These are phyloP conservation scores for Fusarium marasasianum DNA, from an alignment of 2,329 filamentous ascomycete genomes.

Conservation along the genomic window DNA sequence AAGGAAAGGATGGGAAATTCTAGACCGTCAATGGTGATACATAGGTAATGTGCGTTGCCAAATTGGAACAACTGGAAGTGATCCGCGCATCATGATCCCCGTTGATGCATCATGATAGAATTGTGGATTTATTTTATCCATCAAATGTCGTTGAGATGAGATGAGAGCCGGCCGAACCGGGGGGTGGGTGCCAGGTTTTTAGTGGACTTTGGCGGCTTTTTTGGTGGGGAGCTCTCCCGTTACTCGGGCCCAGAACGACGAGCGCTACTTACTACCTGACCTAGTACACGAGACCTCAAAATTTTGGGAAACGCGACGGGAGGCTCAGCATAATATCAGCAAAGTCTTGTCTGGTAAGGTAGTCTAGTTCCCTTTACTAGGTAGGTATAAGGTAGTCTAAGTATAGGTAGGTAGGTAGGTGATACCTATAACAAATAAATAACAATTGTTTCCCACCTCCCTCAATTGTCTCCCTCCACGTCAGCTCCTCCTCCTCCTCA, in stretches of 20 bases:
- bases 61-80: constrained; percentile 21
- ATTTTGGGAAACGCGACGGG: neutral
- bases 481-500: neutral
- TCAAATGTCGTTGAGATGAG: neutral
- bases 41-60: neutral
- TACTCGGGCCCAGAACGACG: neutral
- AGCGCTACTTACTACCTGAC: too few relatives aligned
- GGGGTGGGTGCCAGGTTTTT: neutral
- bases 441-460: neutral
- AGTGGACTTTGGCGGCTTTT: neutral
- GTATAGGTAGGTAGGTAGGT: neutral
- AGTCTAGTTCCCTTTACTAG: neutral
- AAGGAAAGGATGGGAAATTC: neutral
- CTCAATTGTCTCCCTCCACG: neutral
- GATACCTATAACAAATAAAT: neutral
- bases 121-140: constrained; percentile 12
- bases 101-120: constrained; percentile 17
- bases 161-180: constrained; percentile 8
- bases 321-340: neutral
- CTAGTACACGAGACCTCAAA: neutral
- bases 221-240: constrained; percentile 15
- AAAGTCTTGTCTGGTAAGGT: neutral
- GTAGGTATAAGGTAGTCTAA: too few relatives aligned
- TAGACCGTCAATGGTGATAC: neutral
- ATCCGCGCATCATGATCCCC: constrained; percentile 13